These are phyloP conservation scores for Kalmusia sp. DNA, from an alignment of 2,329 filamentous ascomycete genomes.

Conservation along the genomic window DNA sequence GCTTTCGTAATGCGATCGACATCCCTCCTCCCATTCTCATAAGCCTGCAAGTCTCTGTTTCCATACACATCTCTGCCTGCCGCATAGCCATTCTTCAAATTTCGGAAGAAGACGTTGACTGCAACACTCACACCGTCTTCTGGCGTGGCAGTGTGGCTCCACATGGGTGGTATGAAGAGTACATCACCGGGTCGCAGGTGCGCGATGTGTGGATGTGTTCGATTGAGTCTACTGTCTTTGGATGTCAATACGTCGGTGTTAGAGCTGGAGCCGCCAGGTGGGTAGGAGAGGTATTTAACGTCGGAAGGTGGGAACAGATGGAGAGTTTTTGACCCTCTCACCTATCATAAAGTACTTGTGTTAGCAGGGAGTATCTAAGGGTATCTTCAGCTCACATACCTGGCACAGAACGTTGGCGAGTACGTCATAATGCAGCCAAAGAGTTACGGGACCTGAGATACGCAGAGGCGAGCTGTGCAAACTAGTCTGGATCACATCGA, in stretches of 20 bases:
- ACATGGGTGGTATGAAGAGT: slow-evolving; percentile 81
- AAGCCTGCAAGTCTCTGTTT: slow-evolving; percentile 83
- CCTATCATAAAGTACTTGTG: slow-evolving; percentile 28
- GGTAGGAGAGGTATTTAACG: slow-evolving; percentile 72
- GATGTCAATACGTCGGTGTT: slow-evolving; percentile 72
- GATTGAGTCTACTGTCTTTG: slow-evolving; percentile 25
- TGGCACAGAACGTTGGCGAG: slow-evolving; percentile 90
- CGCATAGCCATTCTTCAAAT: slow-evolving; percentile 72
- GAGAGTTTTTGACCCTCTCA: slow-evolving; percentile 75
- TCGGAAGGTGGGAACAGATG: slow-evolving; percentile 81
- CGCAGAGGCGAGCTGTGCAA: slow-evolving; percentile 80
- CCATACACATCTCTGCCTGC: slow-evolving; percentile 84
- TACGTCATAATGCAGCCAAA: slow-evolving; percentile 94
- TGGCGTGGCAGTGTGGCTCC: slow-evolving; percentile 77
- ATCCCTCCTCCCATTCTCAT: slow-evolving; percentile 80
- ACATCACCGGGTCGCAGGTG: slow-evolving; percentile 74
- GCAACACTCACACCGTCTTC: slow-evolving; percentile 68
- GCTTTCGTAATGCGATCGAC: slow-evolving; percentile 69
- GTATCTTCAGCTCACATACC: background rate
- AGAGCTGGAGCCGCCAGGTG: slow-evolving; percentile 81
- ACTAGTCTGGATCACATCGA: slow-evolving; percentile 66
- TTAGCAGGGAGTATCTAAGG: background rate
- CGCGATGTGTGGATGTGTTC: slow-evolving; percentile 70
- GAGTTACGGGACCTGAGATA: slow-evolving; percentile 79
- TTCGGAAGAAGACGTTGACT: slow-evolving; percentile 89